Conservation (phyloP, 2,329 filamentous ascomycete genomes). For the Elsinoe fawcettii region DNA sequence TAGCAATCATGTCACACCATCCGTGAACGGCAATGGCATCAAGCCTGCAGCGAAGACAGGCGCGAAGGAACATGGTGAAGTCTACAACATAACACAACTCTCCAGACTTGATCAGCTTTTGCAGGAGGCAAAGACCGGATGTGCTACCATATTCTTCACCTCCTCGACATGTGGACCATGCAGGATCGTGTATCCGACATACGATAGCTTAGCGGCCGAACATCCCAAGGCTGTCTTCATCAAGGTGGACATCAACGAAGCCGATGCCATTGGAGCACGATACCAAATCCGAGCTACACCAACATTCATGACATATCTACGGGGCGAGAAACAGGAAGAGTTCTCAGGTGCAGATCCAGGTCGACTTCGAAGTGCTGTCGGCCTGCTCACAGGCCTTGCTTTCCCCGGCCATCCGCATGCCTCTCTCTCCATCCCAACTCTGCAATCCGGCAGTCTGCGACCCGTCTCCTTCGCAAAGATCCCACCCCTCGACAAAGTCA, state of each 20-base stretch:
- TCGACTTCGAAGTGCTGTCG: conserved; percentile 62
- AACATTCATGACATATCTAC: conserved; percentile 79
- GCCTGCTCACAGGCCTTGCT: conserved; percentile 66
- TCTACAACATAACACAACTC: conserved; percentile 55
- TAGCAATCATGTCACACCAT: background rate
- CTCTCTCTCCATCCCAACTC: conserved; percentile 59
- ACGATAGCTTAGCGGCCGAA: conserved; percentile 70
- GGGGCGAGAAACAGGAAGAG: conserved; percentile 64
- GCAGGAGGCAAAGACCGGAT: conserved; percentile 53
- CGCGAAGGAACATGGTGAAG: conserved; percentile 35
- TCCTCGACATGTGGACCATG: conserved; percentile 80
- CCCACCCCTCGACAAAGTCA: conserved; percentile 74
- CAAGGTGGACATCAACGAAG: conserved; percentile 70
- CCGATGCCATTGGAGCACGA: conserved; percentile 51
- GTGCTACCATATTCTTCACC: conserved; percentile 85
- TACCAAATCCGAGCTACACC: conserved; percentile 71
- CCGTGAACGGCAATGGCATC: background rate
- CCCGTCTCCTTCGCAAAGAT: conserved; percentile 71
- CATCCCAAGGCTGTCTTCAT: conserved; percentile 62
- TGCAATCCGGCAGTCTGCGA: conserved; percentile 56
- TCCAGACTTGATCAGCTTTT: conserved; percentile 55
- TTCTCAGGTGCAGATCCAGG: conserved; percentile 72
- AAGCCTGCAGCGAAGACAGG: background rate
- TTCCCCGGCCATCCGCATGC: conserved; percentile 70
- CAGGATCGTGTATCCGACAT: conserved; percentile 72